Conservation (phyloP, 1,139 yeast species). For the Candida gigantensis region DNA sequence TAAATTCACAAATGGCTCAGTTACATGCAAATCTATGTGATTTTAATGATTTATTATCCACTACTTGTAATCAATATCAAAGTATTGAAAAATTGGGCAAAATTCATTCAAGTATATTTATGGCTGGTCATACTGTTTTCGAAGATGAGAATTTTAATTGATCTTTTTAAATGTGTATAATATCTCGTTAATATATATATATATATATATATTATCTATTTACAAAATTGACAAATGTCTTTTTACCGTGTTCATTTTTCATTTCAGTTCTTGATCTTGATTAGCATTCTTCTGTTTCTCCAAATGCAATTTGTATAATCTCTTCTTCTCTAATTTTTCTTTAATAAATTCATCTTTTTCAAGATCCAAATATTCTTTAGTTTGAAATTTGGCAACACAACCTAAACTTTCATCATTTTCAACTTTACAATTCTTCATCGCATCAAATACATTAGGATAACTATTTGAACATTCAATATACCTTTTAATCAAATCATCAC, state of each 20-base stretch:
- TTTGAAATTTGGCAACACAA: conserved; percentile 72
- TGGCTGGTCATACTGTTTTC: conserved; percentile 66
- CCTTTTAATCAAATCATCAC: conserved; percentile 65
- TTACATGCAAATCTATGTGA: conserved; percentile 60
- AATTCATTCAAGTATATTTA: conserved; percentile 61
- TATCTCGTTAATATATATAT: too few relatives aligned
- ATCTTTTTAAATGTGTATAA: too few relatives aligned
- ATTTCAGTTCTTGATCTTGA: background rate
- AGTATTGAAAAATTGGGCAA: conserved; percentile 58
- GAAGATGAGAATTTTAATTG: conserved; percentile 44
- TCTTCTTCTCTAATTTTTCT: conserved; percentile 49
- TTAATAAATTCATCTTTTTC: conserved; percentile 67
- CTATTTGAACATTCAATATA: conserved; percentile 44
- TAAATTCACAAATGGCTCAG: conserved; percentile 64
- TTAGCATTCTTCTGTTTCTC: conserved; percentile 7
- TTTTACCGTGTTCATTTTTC: background rate
- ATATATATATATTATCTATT: conserved; percentile 1
- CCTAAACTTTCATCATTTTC: conserved; percentile 33
- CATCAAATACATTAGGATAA: conserved; percentile 52
- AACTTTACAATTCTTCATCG: conserved; percentile 54
- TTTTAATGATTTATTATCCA: conserved; percentile 53
- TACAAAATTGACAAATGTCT: background rate
- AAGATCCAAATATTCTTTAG: conserved; percentile 64
- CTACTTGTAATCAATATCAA: conserved; percentile 58
- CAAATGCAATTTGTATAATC: conserved; percentile 15